phyloP scores from a whole-genome alignment of 176 grass and related monocot species.

The Thinopyrum elongatum region DNA sequence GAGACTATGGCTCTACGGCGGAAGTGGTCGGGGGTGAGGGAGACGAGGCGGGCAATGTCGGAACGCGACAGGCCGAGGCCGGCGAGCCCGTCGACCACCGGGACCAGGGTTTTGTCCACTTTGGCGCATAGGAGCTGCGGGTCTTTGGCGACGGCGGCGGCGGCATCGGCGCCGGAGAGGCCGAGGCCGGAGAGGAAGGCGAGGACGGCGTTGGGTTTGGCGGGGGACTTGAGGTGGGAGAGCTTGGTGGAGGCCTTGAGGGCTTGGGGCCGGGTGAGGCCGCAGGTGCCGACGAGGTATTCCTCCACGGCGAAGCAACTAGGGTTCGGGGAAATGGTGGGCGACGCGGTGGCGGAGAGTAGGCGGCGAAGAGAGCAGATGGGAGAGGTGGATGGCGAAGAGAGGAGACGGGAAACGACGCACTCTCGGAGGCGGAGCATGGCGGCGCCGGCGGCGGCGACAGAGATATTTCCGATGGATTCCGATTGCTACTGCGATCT shows the following conservation, averaged over 20 bases:
- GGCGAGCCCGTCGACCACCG: not conserved
- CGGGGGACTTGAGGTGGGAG: constrained; percentile 22
- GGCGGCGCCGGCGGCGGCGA: no score
- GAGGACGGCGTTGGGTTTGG: constrained; percentile 35
- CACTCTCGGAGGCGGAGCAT: no score
- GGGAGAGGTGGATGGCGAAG: no score
- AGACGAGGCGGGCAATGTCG: not conserved
- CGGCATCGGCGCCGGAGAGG: not conserved
- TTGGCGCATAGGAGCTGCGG: constrained; percentile 5
- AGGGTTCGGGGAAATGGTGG: no score
- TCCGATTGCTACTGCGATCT: no score
- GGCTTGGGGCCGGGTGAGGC: not conserved
- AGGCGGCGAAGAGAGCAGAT: no score
- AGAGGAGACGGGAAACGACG: no score
- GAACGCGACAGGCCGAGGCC: not conserved
- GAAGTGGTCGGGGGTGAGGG: not conserved
- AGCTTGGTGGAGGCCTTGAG: not conserved
- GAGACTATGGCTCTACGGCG: not conserved
- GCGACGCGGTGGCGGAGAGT: no score
- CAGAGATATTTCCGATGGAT: no score
- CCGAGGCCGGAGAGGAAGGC: constrained; percentile 33
- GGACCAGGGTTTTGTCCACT: constrained; percentile 21
- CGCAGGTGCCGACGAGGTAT: no score
- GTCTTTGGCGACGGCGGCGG: not conserved
- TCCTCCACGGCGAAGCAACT: no score